Conservation (phyloP, 176 grass and related monocot species). For the Cenchrus fungigraminus region DNA sequence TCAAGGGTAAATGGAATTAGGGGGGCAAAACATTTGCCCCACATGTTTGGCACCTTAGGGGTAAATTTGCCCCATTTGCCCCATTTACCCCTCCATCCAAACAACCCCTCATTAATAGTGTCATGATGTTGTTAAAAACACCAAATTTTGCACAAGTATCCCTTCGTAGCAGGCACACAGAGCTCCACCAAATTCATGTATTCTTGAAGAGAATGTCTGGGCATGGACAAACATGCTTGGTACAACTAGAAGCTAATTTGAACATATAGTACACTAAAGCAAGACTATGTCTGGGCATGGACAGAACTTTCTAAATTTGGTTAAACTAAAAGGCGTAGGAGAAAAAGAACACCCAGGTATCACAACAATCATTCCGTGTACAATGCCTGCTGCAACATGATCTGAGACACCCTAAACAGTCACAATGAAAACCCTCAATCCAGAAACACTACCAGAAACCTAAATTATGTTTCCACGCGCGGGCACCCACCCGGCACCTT, state of each 20-base stretch:
- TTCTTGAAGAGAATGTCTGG: too few relatives aligned
- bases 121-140: too few relatives aligned
- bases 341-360: not conserved
- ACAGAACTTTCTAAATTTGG: too few relatives aligned
- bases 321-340: not conserved
- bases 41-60: too few relatives aligned
- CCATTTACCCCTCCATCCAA: too few relatives aligned
- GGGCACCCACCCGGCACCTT: not conserved
- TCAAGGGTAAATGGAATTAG: too few relatives aligned
- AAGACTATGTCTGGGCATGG: not conserved
- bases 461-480: not conserved
- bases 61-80: too few relatives aligned
- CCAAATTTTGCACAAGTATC: not conserved
- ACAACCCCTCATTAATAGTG: too few relatives aligned
- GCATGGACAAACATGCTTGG: not conserved
- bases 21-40: too few relatives aligned
- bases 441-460: not conserved
- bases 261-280: not conserved
- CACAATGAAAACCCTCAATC: not conserved
- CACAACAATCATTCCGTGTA: not conserved
- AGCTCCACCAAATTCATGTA: not conserved
- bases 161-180: not conserved
- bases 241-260: not conserved
- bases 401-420: not conserved
- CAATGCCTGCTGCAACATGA: not conserved